Conservation (phyloP, 306 rosid genomes). For the Quercus wislizeni region DNA sequence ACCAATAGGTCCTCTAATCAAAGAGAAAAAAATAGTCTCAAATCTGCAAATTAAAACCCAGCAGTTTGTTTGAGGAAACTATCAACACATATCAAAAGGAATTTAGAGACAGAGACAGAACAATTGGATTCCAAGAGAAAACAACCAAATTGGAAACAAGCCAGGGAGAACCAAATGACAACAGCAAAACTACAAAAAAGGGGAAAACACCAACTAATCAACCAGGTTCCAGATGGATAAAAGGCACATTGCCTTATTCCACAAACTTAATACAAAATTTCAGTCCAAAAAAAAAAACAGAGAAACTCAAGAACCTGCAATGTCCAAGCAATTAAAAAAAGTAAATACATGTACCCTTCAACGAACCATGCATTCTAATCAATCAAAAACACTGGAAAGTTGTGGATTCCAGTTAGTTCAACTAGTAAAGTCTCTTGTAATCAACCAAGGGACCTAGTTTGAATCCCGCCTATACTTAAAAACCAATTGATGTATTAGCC, state of each 20-base stretch:
- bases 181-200: not conserved
- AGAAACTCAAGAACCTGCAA: not conserved
- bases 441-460: too few relatives aligned
- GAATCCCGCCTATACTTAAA: too few relatives aligned
- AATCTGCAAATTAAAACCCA: not conserved
- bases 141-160: not conserved
- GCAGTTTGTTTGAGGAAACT: not conserved
- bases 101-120: not conserved
- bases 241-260: not conserved
- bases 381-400: not conserved
- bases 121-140: not conserved
- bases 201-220: not conserved
- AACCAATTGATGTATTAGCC: too few relatives aligned
- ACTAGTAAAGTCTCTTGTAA: too few relatives aligned
- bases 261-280: not conserved
- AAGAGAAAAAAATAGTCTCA: not conserved
- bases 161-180: not conserved
- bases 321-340: not conserved
- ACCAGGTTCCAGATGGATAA: not conserved
- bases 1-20: not conserved
- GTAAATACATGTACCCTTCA: not conserved
- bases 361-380: not conserved
- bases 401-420: too few relatives aligned
- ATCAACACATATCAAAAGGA: not conserved
- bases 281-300: not conserved